These are phyloP conservation scores for Ophiostoma australiae DNA, from an alignment of 2,329 filamentous ascomycete species.

Conservation along the genomic window DNA sequence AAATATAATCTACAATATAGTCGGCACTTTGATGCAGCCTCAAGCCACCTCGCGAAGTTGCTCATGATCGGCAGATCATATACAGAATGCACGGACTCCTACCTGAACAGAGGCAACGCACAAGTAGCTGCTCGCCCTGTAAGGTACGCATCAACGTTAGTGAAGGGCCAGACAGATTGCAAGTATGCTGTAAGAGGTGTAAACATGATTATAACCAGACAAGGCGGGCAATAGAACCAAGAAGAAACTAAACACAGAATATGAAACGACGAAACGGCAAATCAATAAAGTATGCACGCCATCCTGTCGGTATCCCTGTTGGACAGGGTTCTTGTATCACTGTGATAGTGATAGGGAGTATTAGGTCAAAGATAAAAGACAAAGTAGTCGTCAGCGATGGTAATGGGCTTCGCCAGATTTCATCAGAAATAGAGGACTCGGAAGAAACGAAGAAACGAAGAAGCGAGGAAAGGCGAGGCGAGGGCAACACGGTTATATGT, in stretches of 20 bases:
- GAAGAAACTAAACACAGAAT: neutral
- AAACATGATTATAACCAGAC: neutral
- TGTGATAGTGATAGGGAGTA: neutral
- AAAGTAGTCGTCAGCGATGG: neutral
- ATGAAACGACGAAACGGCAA: neutral
- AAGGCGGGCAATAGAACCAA: neutral
- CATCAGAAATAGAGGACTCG: neutral
- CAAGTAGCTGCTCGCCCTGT: neutral
- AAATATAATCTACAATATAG: neutral
- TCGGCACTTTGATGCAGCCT: conserved; percentile 1
- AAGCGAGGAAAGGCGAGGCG: neutral
- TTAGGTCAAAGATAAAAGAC: neutral
- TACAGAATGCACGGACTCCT: neutral
- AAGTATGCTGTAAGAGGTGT: neutral
- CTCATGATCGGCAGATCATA: neutral
- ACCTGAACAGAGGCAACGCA: neutral
- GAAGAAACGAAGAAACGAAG: conserved; percentile 2
- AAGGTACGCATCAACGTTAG: conserved; percentile 7
- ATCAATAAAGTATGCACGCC: conserved; percentile 7
- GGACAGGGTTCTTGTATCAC: neutral
- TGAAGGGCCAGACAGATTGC: neutral
- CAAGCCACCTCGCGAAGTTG: conserved; percentile 11
- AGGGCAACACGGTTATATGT: neutral
- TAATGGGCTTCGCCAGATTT: neutral
- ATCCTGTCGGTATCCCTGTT: neutral